Evolutionary conservation across 129 eudicot species (phyloP), one percentile per base, ranked within the genome.

Genomic region (Flaveria linearis): DNA sequence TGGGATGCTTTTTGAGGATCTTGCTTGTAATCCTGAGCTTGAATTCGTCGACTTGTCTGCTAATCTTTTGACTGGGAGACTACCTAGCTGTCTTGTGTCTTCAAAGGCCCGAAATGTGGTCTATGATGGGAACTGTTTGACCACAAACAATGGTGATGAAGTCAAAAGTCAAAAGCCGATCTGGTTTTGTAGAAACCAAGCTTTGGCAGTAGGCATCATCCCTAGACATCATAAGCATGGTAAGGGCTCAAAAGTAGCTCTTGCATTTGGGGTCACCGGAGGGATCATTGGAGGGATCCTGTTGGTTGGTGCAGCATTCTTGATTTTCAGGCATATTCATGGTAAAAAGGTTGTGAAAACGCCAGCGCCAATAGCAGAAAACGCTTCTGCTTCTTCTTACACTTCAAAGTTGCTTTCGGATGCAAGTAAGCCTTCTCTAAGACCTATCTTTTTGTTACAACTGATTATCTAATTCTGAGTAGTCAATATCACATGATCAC

Each of bases 121-220:
- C 4, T 95, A 86, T 67, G 82, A 74, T 8, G 89, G 83, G 51
- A 95, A 95, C 73, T 95, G 99, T 76, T 89, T 95, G 56, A 77
- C 58, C 71, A 67, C 74, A 50, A 78, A 76, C 45, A 51, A 45
- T 13, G 91, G 66, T 10, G 81, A 85, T 80, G 70, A 73, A 66
- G 51, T 43, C 51, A 57, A 49, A 66, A 79, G 77, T 76, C 99
- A 95, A 78, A 87, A 88, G 45, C 85, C 87, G 2, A 16, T 81
- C 30, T 80, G 89, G 36, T 89, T 82, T 72, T 95, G 99, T 83
- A 84, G 84, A 36, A 95, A 80, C 78, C 87, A 76, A 84, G 99
- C 99, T 65, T 78, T 95, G 77, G 99, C 99, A 16, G 99, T 92
- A 39, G 96, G 96, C 55, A 74, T 91, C 56, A 39, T 87, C 72